Evolutionary conservation across 495 filamentous ascomycete species (phyloP).

Genomic region (Lentithecium fluviatile): DNA sequence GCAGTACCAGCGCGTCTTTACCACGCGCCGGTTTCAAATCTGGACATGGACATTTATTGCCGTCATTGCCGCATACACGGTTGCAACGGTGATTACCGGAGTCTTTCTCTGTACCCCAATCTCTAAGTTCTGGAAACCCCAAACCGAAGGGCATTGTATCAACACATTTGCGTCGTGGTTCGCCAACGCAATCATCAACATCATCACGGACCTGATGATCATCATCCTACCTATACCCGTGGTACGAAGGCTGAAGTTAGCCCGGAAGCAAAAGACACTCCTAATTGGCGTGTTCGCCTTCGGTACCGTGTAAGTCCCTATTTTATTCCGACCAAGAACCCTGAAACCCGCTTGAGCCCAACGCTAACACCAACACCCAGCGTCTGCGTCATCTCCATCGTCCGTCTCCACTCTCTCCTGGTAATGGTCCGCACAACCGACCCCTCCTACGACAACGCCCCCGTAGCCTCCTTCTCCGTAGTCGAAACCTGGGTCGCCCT

Average conservation of each 20-base stretch:
- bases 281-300: conserved; percentile 41
- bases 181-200: conserved; percentile 52
- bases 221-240: conserved; percentile 43
- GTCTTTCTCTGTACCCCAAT: conserved; percentile 41
- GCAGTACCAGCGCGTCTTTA: conserved; percentile 39
- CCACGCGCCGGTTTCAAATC: conserved; percentile 23
- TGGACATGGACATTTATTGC: conserved; percentile 28
- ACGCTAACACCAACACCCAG: conserved; percentile 5
- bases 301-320: conserved; percentile 37
- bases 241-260: conserved; percentile 32
- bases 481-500: conserved; percentile 39
- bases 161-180: conserved; percentile 50
- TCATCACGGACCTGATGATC: conserved; percentile 52
- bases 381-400: conserved; percentile 39
- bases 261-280: conserved; percentile 32
- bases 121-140: conserved; percentile 42
- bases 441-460: conserved; percentile 36
- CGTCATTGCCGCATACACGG: conserved; percentile 31
- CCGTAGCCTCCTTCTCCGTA: conserved; percentile 35
- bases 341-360: background rate
- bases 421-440: conserved; percentile 33
- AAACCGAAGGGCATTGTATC: conserved; percentile 42
- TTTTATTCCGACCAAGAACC: too few relatives aligned
- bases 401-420: conserved; percentile 40
- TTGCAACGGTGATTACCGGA: conserved; percentile 33